Evolutionary conservation across 1,139 yeast species (phyloP).

Genomic region (Kodamaea arcana): DNA sequence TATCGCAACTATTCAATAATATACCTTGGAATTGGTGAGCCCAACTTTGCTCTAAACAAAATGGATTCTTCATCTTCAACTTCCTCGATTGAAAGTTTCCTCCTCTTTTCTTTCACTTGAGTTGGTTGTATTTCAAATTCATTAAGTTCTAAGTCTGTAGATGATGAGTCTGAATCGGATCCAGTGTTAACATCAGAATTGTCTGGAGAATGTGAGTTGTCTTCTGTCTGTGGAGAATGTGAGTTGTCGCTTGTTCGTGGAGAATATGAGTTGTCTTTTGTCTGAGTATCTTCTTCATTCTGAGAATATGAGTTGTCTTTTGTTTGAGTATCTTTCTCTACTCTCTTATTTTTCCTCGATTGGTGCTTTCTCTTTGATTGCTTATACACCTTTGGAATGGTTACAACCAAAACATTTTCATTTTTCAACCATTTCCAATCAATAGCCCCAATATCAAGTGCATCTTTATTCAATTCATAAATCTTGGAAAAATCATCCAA

Average conservation of each 20-base stretch:
- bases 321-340: neutral
- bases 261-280: neutral
- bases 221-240: neutral
- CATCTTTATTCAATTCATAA: constrained; percentile 31
- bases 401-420: constrained; percentile 36
- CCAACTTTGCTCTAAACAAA: constrained; percentile 8
- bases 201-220: neutral
- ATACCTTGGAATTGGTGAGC: constrained; percentile 7
- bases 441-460: constrained; percentile 30
- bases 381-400: constrained; percentile 29
- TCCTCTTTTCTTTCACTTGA: constrained; percentile 1
- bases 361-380: neutral
- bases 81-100: constrained; percentile 12
- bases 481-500: constrained; percentile 33
- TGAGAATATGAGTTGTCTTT: neutral
- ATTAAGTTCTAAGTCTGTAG: neutral
- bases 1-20: constrained; percentile 8
- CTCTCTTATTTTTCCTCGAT: constrained; percentile 1
- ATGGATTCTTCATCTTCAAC: constrained; percentile 16
- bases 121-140: constrained; percentile 1
- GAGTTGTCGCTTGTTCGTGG: neutral
- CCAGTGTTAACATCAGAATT: neutral
- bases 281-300: neutral
- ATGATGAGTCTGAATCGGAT: neutral
- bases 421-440: constrained; percentile 34